Evolutionary conservation across 352 stramenopile species (phyloP).

Genomic region (Phytopythium oedochilum): DNA sequence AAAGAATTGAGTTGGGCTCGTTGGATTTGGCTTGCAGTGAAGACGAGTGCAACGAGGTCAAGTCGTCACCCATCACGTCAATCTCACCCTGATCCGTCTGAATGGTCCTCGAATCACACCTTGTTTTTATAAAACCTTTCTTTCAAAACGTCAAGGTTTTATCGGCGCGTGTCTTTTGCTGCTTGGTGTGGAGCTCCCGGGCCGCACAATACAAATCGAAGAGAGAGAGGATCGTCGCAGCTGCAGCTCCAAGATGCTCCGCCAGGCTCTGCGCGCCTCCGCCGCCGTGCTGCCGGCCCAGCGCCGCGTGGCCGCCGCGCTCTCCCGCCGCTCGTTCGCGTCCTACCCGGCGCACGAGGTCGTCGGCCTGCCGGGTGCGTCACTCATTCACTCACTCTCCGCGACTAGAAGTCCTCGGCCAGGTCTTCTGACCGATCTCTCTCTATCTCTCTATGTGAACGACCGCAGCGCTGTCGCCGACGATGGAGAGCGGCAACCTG

Average conservation of each 20-base stretch:
- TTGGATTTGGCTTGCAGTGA: too few species aligned
- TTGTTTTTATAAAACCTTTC: neutral
- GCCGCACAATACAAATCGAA: neutral
- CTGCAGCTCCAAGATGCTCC: constrained; percentile 69
- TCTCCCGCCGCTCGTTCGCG: constrained; percentile 40
- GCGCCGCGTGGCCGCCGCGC: constrained; percentile 29
- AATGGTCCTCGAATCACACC: too few species aligned
- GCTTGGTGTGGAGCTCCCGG: constrained; percentile 1
- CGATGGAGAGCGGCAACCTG: constrained; percentile 96
- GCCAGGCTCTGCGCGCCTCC: constrained; percentile 48
- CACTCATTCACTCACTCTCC: too few species aligned
- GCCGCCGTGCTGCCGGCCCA: constrained; percentile 21
- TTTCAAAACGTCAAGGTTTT: neutral
- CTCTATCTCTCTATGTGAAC: neutral
- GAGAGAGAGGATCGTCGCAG: too few species aligned
- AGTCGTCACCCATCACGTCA: too few species aligned
- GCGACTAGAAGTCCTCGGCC: too few species aligned
- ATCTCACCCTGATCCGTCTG: too few species aligned
- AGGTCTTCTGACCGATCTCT: neutral
- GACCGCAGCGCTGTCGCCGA: constrained; percentile 90
- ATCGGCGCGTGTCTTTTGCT: constrained; percentile 5
- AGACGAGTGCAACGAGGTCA: too few species aligned
- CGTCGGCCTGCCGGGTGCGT: constrained; percentile 65
- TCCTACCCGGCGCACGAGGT: constrained; percentile 79
- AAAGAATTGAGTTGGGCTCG: too few species aligned